Percentiles rank a stretch among this genome's conserved stretches.
phyloP scores from a whole-genome alignment of 1,284 basidiomycete species.

The Trametes sp. region DNA sequence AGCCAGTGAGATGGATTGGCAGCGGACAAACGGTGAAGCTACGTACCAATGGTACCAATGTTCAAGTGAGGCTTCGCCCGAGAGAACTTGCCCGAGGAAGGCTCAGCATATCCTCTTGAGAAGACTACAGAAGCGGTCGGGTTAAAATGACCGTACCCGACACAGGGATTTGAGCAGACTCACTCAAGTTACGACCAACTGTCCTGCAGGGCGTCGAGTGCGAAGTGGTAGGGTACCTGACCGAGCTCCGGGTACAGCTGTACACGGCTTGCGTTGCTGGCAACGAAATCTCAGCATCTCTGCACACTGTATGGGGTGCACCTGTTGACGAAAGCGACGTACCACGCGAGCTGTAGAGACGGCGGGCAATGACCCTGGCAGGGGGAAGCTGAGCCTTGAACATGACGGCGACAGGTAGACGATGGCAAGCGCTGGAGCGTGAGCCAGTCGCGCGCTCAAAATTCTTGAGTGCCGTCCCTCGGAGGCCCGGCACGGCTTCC shows the following conservation, averaged over 20 bases:
- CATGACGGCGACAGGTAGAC: constrained; percentile 41
- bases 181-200: constrained; percentile 36
- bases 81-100: constrained; percentile 69
- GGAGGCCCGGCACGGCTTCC: constrained; percentile 31
- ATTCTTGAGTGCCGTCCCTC: constrained; percentile 27
- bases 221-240: constrained; percentile 37
- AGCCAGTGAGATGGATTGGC: not conserved
- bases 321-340: constrained; percentile 24
- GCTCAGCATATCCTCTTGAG: constrained; percentile 78
- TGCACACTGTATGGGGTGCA: not conserved
- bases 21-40: not conserved
- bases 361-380: constrained; percentile 58
- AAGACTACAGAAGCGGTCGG: constrained; percentile 37
- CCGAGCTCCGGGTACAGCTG: constrained; percentile 40
- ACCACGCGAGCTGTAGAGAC: constrained; percentile 59
- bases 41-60: constrained; percentile 90
- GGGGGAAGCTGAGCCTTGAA: constrained; percentile 55
- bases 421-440: constrained; percentile 24
- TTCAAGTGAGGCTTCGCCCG: constrained; percentile 96
- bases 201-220: constrained; percentile 31
- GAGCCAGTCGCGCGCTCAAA: constrained; percentile 23
- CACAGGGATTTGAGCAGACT: constrained; percentile 8
- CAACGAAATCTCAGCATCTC: constrained; percentile 20
- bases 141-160: not conserved
- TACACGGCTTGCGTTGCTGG: constrained; percentile 41